These are phyloP conservation scores for Syncephalis plumigaleata DNA, from an alignment of 371 early-diverging fungal genomes.

Conservation along the genomic window DNA sequence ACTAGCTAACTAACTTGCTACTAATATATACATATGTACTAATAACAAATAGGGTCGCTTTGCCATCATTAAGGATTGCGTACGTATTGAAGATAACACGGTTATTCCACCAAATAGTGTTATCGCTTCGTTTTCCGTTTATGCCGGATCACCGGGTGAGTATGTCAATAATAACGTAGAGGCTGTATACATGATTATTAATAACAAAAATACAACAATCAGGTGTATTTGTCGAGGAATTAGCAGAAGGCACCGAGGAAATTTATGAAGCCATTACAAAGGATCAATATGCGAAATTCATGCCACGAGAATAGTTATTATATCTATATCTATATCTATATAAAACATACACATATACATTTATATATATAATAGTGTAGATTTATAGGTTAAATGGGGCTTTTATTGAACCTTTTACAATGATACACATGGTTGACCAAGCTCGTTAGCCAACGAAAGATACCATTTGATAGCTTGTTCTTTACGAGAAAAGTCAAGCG, in stretches of 20 bases:
- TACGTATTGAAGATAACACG: slow-evolving; percentile 74
- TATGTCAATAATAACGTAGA: neutral
- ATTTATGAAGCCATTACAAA: slow-evolving; percentile 51
- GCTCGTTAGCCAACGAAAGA: slow-evolving; percentile 12
- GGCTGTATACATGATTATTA: no score
- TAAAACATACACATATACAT: neutral
- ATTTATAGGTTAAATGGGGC: neutral
- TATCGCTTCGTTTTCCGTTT: slow-evolving; percentile 76
- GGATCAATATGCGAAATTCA: slow-evolving; percentile 60
- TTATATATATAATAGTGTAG: neutral
- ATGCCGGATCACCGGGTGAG: slow-evolving; percentile 60
- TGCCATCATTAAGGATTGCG: slow-evolving; percentile 86
- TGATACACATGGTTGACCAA: slow-evolving; percentile 4
- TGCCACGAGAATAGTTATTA: slow-evolving; percentile 23
- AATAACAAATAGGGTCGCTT: slow-evolving; percentile 58
- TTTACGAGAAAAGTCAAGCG: slow-evolving; percentile 20
- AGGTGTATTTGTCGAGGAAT: slow-evolving; percentile 49
- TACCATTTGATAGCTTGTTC: slow-evolving; percentile 21
- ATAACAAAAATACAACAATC: neutral
- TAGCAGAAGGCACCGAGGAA: slow-evolving; percentile 76
- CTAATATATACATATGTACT: neutral
- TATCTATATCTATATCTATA: neutral
- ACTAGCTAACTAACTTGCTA: neutral
- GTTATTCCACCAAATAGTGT: slow-evolving; percentile 86
- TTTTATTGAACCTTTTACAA: neutral